phyloP scores from a whole-genome alignment of 805 yeast genomes.

The Barnettozyma pratensis region DNA sequence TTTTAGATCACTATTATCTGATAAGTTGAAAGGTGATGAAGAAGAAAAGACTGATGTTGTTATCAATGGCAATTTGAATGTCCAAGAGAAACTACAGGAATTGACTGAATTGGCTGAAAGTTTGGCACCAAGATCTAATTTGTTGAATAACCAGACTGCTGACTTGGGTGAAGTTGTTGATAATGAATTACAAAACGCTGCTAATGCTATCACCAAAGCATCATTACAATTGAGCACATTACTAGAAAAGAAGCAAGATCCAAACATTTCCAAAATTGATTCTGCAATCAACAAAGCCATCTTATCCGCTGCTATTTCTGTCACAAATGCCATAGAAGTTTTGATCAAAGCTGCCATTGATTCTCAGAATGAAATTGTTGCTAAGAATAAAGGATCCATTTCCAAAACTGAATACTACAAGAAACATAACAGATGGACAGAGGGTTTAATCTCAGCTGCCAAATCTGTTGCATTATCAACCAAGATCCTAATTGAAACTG shows the following conservation, averaged over 20 bases:
- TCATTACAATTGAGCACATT: slow-evolving; percentile 52
- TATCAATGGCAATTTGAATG: slow-evolving; percentile 66
- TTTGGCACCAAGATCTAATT: slow-evolving; percentile 39
- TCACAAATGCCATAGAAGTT: slow-evolving; percentile 70
- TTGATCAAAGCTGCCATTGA: slow-evolving; percentile 73
- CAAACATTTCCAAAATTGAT: slow-evolving; percentile 50
- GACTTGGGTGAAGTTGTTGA: slow-evolving; percentile 70
- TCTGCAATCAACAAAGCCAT: slow-evolving; percentile 72
- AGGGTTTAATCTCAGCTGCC: slow-evolving; percentile 87
- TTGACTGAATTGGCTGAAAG: slow-evolving; percentile 51
- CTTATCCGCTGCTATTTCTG: slow-evolving; percentile 70
- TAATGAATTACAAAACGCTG: slow-evolving; percentile 67
- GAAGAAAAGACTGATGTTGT: slow-evolving; percentile 74
- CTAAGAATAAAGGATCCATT: slow-evolving; percentile 59
- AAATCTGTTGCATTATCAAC: slow-evolving; percentile 83
- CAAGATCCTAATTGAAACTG: slow-evolving; percentile 73
- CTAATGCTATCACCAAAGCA: slow-evolving; percentile 62
- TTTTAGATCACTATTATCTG: slow-evolving; percentile 54
- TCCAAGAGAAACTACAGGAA: slow-evolving; percentile 65
- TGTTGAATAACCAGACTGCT: slow-evolving; percentile 21
- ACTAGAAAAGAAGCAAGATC: slow-evolving; percentile 43
- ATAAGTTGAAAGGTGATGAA: slow-evolving; percentile 41
- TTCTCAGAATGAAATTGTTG: slow-evolving; percentile 77
- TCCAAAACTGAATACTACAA: slow-evolving; percentile 73
- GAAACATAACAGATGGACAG: slow-evolving; percentile 89